Evolutionary conservation across 441 rosid genomes (phyloP), one percentile per base, ranked within the genome.

Genomic region (Sinapis alba): DNA sequence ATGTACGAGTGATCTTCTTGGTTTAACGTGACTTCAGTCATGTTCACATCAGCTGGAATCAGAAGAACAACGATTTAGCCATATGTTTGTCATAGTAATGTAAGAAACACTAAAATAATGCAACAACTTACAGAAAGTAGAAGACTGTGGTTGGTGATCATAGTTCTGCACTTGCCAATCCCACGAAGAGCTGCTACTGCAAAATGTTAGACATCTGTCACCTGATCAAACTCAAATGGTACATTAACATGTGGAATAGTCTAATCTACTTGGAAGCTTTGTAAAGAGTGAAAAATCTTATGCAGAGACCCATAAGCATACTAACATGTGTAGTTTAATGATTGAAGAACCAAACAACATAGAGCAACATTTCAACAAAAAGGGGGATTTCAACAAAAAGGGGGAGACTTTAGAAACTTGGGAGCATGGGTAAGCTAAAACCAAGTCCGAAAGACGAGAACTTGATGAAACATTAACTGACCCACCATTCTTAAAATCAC

Each of bases 81-180:
- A 68, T 61, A 76, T 28, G 9, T 4, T 43, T 28, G 72, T 58
- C 21, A 1, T 20, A 70, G 12, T 50, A 9, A 4, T 56, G 45
- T 18, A 27, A 65, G 64, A 57, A 28, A 28, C 23, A 86, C 19
- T 18, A 15, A 12, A 7, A n/a, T 21, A 1, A 23, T 26, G 16
- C 9, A 15, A 28, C 1, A 71, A 80, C 87, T 81, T 82, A 92
- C 98, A 81, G 66, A 69, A 74, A 74, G 73, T 58, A 73, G 72
- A 57, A 30, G 86, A 72, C 57, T 81, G 84, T 70, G 86, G 82
- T 62, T 82, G 81, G 20, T 77, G 65, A 75, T 77, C 62, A 69
- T 78, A 83, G 65, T 72, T 79, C 47, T 75, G 75, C 54, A 62
- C 62, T 63, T 82, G 83, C 91, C 93, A 89, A 71, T 80, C 74